Percentiles rank a stretch among this genome's conserved stretches.
Evolutionary conservation across 2,329 filamentous ascomycete genomes (phyloP).

Genomic region (Teratosphaeria destructans): DNA sequence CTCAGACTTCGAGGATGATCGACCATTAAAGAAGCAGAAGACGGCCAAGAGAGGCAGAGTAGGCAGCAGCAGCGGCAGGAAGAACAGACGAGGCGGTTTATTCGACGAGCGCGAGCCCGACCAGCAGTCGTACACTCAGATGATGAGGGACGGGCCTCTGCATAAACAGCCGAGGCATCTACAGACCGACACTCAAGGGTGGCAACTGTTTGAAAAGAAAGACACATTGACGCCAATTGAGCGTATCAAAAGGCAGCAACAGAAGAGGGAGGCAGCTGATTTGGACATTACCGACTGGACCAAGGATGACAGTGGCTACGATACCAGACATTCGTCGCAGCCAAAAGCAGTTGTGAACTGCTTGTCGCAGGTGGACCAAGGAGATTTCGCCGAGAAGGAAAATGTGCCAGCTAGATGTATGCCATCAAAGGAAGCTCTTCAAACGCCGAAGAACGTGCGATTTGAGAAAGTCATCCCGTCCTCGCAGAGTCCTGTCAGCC

Average conservation of each 20-base stretch:
- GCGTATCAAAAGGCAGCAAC: not conserved
- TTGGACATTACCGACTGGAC: not conserved
- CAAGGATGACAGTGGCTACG: conserved; percentile 2
- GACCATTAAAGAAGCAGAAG: not conserved
- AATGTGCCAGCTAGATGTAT: no score
- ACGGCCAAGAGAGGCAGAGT: conserved; percentile 1
- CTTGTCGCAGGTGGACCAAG: not conserved
- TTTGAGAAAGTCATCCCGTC: conserved; percentile 10
- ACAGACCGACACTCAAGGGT: not conserved
- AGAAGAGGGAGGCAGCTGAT: not conserved
- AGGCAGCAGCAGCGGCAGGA: conserved; percentile 1
- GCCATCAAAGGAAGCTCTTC: not conserved
- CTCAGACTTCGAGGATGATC: not conserved
- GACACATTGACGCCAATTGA: conserved; percentile 1
- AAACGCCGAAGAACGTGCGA: conserved; percentile 7
- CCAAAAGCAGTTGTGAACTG: not conserved
- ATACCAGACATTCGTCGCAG: not conserved
- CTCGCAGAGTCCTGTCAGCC: conserved; percentile 14
- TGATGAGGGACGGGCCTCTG: not conserved
- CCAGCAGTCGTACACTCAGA: conserved; percentile 5
- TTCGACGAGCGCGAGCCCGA: conserved; percentile 1
- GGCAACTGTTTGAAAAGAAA: not conserved
- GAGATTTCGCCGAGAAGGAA: not conserved
- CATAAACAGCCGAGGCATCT: not conserved
- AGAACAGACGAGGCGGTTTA: conserved; percentile 3